Percentiles rank a stretch among this genome's conserved stretches.
Evolutionary conservation across 306 rosid species (phyloP).

Genomic region (Boehmeria nivea): DNA sequence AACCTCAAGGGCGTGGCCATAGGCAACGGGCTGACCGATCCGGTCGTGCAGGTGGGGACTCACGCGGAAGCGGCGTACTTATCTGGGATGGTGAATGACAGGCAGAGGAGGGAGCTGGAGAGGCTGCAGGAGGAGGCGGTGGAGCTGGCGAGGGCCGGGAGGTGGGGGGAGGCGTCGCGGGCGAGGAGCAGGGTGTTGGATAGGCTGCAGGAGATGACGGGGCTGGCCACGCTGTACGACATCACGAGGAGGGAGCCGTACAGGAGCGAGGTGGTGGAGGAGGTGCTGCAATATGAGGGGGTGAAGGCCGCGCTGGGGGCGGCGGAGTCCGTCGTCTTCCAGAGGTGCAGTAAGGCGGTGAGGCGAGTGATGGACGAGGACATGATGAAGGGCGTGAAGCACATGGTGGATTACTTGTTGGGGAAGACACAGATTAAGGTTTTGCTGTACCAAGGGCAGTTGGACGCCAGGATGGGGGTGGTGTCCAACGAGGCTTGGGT

Average conservation of each 20-base stretch:
- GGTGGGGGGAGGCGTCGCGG: slow-evolving; percentile 45
- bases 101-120: too few relatives aligned
- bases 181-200: slow-evolving; percentile 22
- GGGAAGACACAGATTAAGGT: slow-evolving; percentile 43
- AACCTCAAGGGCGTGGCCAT: too few relatives aligned
- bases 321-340: slow-evolving; percentile 32
- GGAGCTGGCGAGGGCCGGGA: slow-evolving; percentile 16
- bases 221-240: slow-evolving; percentile 63
- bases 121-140: slow-evolving; percentile 51
- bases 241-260: slow-evolving; percentile 42
- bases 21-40: too few relatives aligned
- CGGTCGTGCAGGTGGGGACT: too few relatives aligned
- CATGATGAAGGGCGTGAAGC: slow-evolving; percentile 76
- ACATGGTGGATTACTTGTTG: slow-evolving; percentile 54
- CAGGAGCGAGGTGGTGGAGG: slow-evolving; percentile 23
- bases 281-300: slow-evolving; percentile 34
- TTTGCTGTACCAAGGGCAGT: slow-evolving; percentile 59
- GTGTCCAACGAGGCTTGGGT: slow-evolving; percentile 64
- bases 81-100: too few relatives aligned
- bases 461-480: slow-evolving; percentile 58
- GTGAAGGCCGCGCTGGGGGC: slow-evolving; percentile 46
- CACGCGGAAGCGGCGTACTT: too few relatives aligned
- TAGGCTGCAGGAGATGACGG: slow-evolving; percentile 42
- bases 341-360: slow-evolving; percentile 43
- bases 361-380: slow-evolving; percentile 35